Evolutionary conservation across 495 filamentous ascomycete genomes (phyloP).

Genomic region (Rusavskia elegans): DNA sequence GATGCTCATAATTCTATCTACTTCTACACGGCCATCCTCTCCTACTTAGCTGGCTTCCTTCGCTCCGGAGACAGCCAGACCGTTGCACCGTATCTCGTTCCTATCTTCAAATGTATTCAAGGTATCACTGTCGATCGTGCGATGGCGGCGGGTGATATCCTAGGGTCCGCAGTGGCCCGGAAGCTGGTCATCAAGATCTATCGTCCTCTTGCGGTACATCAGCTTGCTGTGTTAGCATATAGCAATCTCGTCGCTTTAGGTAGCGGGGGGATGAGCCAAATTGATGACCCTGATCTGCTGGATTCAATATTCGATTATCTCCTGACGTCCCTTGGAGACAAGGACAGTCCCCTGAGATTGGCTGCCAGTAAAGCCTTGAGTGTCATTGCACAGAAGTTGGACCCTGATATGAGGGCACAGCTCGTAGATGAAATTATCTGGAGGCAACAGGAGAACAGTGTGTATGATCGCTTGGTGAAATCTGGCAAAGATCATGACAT

Average conservation of each 20-base stretch:
- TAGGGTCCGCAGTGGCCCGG: constrained; percentile 56
- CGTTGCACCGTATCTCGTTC: too few species aligned
- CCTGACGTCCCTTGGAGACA: constrained; percentile 54
- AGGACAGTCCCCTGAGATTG: constrained; percentile 76
- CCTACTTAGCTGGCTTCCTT: constrained; percentile 54
- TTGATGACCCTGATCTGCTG: constrained; percentile 23
- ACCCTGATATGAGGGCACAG: constrained; percentile 62
- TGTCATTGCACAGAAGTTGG: constrained; percentile 62
- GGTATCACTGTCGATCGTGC: constrained; percentile 28
- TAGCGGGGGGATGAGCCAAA: too few species aligned
- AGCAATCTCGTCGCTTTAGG: too few species aligned
- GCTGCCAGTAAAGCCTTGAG: constrained; percentile 87
- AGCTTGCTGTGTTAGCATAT: constrained; percentile 28
- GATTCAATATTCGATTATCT: constrained; percentile 62
- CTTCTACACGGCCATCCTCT: constrained; percentile 55
- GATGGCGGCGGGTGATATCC: constrained; percentile 34
- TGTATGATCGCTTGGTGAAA: too few species aligned
- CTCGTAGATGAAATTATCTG: constrained; percentile 74
- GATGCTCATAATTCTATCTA: constrained; percentile 35
- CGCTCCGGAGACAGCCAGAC: too few species aligned
- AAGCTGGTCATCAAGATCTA: constrained; percentile 73
- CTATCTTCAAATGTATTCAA: too few species aligned
- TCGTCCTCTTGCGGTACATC: constrained; percentile 49
- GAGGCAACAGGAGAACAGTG: constrained; percentile 47
- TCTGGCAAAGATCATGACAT: too few species aligned